Evolutionary conservation across 2,329 filamentous ascomycete species (phyloP).

Genomic region (Orbilia ellipsospora): DNA sequence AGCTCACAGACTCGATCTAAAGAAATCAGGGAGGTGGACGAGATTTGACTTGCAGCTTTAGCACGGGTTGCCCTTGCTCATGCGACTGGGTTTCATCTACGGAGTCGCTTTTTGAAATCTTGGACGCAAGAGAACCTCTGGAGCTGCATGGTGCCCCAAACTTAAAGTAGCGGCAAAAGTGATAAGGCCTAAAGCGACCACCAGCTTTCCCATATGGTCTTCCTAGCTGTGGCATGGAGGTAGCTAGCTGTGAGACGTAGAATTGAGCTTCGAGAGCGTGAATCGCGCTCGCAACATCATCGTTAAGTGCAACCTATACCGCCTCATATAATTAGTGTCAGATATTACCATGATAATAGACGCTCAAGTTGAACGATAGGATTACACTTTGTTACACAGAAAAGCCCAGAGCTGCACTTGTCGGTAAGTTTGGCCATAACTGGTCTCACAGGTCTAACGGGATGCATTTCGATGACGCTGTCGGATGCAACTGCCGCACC

Average conservation of each 20-base stretch:
- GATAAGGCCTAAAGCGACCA: neutral
- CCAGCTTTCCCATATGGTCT: neutral
- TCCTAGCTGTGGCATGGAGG: neutral
- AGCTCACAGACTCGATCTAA: constrained; percentile 35
- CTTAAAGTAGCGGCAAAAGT: neutral
- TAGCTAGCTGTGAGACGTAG: too few species aligned
- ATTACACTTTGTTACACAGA: constrained; percentile 30
- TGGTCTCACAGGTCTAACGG: too few species aligned
- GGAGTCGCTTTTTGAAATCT: too few species aligned
- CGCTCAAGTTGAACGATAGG: constrained; percentile 10
- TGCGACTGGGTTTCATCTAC: too few species aligned
- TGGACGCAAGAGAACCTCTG: too few species aligned
- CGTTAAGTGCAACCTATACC: neutral
- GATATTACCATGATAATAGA: neutral
- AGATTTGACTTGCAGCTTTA: constrained; percentile 29
- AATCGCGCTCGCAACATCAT: too few species aligned
- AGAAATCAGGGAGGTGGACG: constrained; percentile 38
- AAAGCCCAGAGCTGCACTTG: constrained; percentile 11
- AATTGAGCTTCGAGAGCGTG: too few species aligned
- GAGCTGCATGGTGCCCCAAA: too few species aligned
- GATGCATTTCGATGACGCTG: constrained; percentile 14
- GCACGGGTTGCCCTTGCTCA: constrained; percentile 38
- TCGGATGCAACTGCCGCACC: constrained; percentile 28
- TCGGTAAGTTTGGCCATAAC: neutral
- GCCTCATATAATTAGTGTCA: neutral